phyloP scores from a whole-genome alignment of 805 yeast species.

The Starmerella bombicola region DNA sequence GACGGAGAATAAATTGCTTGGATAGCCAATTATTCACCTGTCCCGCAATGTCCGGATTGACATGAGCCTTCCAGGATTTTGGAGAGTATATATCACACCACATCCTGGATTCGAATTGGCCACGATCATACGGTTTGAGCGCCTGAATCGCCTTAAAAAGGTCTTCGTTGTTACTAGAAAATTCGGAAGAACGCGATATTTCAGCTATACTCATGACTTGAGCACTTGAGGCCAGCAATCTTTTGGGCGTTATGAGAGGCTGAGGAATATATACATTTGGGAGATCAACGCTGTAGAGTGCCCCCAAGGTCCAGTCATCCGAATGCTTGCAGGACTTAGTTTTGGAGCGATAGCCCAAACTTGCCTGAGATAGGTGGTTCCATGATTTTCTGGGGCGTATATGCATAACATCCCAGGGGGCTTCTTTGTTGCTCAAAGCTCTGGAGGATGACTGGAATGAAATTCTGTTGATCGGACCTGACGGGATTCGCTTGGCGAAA shows the following conservation, averaged over 20 bases:
- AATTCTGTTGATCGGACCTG: not conserved
- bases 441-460: not conserved
- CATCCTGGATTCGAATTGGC: conserved; percentile 22
- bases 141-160: not conserved
- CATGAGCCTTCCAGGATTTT: not conserved
- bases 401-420: conserved; percentile 2
- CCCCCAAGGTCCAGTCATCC: too few species aligned
- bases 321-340: not conserved
- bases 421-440: not conserved
- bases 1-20: conserved; percentile 6
- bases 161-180: not conserved
- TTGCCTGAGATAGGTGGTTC: not conserved
- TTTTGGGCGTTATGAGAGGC: not conserved
- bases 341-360: not conserved
- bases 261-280: not conserved
- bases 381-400: not conserved
- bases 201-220: conserved; percentile 1
- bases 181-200: not conserved
- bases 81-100: conserved; percentile 26
- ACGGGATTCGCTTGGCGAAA: conserved; percentile 16
- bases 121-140: conserved; percentile 22
- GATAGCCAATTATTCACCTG: conserved; percentile 12
- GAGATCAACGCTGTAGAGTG: not conserved
- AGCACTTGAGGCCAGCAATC: not conserved
- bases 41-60: conserved; percentile 4